phyloP scores from a whole-genome alignment of 192 early-diverging fungal species.

The Backusella parvicylindrica region DNA sequence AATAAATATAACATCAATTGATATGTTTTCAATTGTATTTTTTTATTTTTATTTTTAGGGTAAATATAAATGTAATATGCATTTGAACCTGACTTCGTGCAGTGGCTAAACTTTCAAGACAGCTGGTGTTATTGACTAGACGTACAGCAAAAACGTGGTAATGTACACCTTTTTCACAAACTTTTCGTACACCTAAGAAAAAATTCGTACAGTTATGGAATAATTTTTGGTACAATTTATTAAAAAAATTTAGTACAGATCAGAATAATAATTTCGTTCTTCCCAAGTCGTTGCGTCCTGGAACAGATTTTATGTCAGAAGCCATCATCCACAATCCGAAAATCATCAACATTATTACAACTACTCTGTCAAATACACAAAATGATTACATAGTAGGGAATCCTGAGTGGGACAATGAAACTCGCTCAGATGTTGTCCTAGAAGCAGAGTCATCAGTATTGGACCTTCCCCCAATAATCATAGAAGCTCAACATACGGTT shows the following conservation, averaged over 20 bases:
- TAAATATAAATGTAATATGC: not conserved
- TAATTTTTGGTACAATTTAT: not conserved
- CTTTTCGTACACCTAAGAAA: too few relatives aligned
- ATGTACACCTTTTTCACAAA: too few relatives aligned
- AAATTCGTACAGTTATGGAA: not conserved
- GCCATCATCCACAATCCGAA: constrained; percentile 9
- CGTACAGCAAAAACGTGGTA: not conserved
- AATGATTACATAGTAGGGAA: constrained; percentile 15
- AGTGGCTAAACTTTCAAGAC: not conserved
- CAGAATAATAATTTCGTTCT: too few relatives aligned
- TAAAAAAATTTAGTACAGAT: too few relatives aligned
- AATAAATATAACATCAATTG: too few relatives aligned
- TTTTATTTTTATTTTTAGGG: not conserved
- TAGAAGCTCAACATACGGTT: constrained; percentile 14
- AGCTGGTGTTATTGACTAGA: not conserved
- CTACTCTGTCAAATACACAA: constrained; percentile 14
- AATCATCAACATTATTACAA: constrained; percentile 15
- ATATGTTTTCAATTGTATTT: not conserved
- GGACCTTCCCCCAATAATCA: constrained; percentile 9
- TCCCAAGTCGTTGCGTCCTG: constrained; percentile 13
- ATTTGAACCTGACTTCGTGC: not conserved
- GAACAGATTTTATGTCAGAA: constrained; percentile 5
- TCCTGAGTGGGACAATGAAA: constrained; percentile 18
- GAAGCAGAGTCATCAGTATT: constrained; percentile 11
- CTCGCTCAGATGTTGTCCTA: constrained; percentile 17